Evolutionary conservation across 2,329 filamentous ascomycete genomes (phyloP).

Genomic region (Ophiostoma sp.): DNA sequence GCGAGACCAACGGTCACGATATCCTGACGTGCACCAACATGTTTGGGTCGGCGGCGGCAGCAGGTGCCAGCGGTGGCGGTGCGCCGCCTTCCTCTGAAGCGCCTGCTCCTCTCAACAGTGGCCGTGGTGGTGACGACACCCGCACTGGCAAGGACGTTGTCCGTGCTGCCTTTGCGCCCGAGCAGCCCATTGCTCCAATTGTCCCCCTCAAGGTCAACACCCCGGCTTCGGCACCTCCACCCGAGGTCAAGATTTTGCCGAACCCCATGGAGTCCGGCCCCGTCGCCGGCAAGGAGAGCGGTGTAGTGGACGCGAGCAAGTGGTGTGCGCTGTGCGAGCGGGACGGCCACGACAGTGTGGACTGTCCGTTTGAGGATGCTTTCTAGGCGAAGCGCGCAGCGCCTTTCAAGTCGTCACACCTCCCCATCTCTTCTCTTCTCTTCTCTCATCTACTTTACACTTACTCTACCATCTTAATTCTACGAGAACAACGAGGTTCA

Average conservation of each 20-base stretch:
- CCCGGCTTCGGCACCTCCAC: slow-evolving; percentile 42
- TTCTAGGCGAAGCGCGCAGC: slow-evolving; percentile 46
- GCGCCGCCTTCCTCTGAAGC: not conserved
- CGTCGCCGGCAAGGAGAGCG: slow-evolving; percentile 75
- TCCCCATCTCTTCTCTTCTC: not conserved
- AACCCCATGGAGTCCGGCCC: slow-evolving; percentile 67
- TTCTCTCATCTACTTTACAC: not conserved
- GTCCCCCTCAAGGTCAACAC: slow-evolving; percentile 41
- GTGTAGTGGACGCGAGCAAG: slow-evolving; percentile 77
- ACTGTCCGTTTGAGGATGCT: slow-evolving; percentile 87
- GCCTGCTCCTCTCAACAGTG: not conserved
- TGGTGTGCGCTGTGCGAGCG: slow-evolving; percentile 98
- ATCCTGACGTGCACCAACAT: slow-evolving; percentile 93
- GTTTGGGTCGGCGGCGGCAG: slow-evolving; percentile 55
- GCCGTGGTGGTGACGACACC: not conserved
- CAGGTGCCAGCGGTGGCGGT: slow-evolving; percentile 28
- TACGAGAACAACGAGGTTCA: not conserved
- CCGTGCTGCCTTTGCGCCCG: slow-evolving; percentile 37
- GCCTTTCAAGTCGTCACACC: too few relatives aligned
- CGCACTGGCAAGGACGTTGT: slow-evolving; percentile 30
- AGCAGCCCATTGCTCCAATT: not conserved
- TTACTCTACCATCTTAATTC: not conserved
- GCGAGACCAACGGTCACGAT: slow-evolving; percentile 87
- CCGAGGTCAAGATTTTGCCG: slow-evolving; percentile 51
- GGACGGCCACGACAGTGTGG: slow-evolving; percentile 94